Conservation (phyloP, 2,329 filamentous ascomycete species). For the Aureobasidium mangrovei region DNA sequence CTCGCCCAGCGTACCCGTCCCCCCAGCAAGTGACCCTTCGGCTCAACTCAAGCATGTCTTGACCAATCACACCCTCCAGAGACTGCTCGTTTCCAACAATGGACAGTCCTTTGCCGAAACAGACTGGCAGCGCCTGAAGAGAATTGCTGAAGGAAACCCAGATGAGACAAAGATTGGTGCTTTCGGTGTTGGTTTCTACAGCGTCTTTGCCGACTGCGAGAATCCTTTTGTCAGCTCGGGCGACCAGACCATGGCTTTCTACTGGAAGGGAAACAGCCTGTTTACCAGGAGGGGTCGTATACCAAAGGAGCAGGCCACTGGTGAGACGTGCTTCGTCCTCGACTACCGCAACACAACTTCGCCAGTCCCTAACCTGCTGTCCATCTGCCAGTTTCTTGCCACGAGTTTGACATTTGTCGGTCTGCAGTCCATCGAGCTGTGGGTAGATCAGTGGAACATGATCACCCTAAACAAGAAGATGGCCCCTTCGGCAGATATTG, state of each 20-base stretch:
- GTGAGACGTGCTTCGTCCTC: conserved; percentile 75
- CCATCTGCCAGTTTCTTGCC: conserved; percentile 82
- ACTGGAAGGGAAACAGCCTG: conserved; percentile 97
- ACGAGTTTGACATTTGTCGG: conserved; percentile 95
- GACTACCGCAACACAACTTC: conserved; percentile 87
- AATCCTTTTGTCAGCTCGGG: conserved; percentile 95
- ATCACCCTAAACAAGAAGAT: conserved; percentile 74
- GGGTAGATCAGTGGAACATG: conserved; percentile 79
- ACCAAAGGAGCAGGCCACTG: conserved; percentile 54
- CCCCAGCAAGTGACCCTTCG: conserved; percentile 57
- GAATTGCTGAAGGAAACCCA: conserved; percentile 97
- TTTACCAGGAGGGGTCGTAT: conserved; percentile 82
- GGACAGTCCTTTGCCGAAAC: conserved; percentile 79
- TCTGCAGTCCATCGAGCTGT: conserved; percentile 77
- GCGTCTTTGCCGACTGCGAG: conserved; percentile 95
- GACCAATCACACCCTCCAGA: conserved; percentile 73
- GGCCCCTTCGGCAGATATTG: conserved; percentile 63
- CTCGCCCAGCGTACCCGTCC: conserved; percentile 64
- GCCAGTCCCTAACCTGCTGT: conserved; percentile 75
- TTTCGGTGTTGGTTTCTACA: conserved; percentile 97
- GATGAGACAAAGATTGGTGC: conserved; percentile 99
- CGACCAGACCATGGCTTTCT: conserved; percentile 90
- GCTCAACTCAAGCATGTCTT: conserved; percentile 74
- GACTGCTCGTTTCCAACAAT: conserved; percentile 88
- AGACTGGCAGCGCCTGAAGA: conserved; percentile 88